These are phyloP conservation scores for Prunus mira DNA, from an alignment of 306 rosid genomes.

Conservation along the genomic window DNA sequence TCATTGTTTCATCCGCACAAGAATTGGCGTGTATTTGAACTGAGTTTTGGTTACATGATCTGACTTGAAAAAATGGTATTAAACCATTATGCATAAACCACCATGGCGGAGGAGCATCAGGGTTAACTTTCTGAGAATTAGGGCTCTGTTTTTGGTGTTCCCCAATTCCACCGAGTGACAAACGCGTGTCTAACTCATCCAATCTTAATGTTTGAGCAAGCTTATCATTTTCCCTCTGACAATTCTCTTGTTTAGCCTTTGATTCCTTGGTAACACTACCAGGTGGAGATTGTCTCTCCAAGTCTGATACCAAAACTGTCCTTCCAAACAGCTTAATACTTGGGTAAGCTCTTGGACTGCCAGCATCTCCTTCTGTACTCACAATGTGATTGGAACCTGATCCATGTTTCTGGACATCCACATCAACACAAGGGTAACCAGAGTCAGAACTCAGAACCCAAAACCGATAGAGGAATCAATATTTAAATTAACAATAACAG, in stretches of 20 bases:
- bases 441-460: slow-evolving; percentile 2
- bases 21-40: slow-evolving; percentile 28
- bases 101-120: slow-evolving; percentile 32
- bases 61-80: slow-evolving; percentile 26
- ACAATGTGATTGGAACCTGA: slow-evolving; percentile 34
- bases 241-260: slow-evolving; percentile 23
- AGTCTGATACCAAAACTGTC: slow-evolving; percentile 48
- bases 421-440: slow-evolving; percentile 11
- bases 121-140: slow-evolving; percentile 15
- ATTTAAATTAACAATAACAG: slow-evolving; percentile 10
- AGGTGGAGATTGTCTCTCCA: slow-evolving; percentile 25
- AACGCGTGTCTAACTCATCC: slow-evolving; percentile 29
- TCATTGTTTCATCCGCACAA: slow-evolving; percentile 27
- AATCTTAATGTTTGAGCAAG: slow-evolving; percentile 33
- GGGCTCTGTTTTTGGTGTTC: slow-evolving; percentile 28
- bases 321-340: slow-evolving; percentile 87
- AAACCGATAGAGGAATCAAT: background rate
- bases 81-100: slow-evolving; percentile 46
- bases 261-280: slow-evolving; percentile 19
- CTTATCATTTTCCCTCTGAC: slow-evolving; percentile 28
- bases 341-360: slow-evolving; percentile 7
- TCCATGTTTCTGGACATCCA: slow-evolving; percentile 53
- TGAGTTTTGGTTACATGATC: slow-evolving; percentile 25
- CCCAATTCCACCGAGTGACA: slow-evolving; percentile 49
- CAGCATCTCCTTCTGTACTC: slow-evolving; percentile 26